Base-by-base conservation (phyloP, 208 protist genomes). In the Dictyostelium gargantuum region DNA sequence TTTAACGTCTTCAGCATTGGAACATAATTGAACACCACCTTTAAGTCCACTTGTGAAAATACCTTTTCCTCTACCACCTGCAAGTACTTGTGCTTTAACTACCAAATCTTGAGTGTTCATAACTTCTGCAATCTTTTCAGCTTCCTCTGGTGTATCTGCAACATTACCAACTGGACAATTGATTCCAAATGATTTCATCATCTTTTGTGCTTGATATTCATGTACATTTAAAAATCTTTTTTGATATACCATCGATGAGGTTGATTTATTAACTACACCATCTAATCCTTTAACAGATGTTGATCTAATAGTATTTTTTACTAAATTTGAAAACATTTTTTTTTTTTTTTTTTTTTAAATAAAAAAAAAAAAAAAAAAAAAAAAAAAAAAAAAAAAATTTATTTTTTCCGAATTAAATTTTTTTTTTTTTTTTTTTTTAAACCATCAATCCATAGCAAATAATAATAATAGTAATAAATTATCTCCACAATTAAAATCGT, bases 61-160 rank as follows among this genome's bases (percentile, higher is more conserved):
- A 77, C 95, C 95, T 74, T 94, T 84, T 52, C 95, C 95, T 63
- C 95, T 93, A n/a, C 95, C 95, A 70, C 95, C 95, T 29, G 95
- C 95, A 8, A 96, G 58, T 46, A 96, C 58, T 56, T 96, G 95
- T 26, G 95, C 73, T 63, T 96, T 96, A 5, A 96, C 84, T 23
- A 96, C 91, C 2, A 95, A 58, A 76, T 94, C 85, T 40, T 82
- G 50, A 40, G 68, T 52, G 42, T 84, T 81, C 44, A 93, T 42
- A 13, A 66, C n/a, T 42, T 93, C 74, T 29, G 84, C 70, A 17
- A 91, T 66, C 48, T 86, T 80, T 32, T 73, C 63, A 26, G 94
- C 91, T 56, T 95, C 91, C 21, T 95, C 91, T 72, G 94, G 91
- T 29, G 91, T 91, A 5, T 63, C 42, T 26, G 94, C 94, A 35